Base-by-base conservation (phyloP, 768 basidiomycete species). In the Pholiota microspora region DNA sequence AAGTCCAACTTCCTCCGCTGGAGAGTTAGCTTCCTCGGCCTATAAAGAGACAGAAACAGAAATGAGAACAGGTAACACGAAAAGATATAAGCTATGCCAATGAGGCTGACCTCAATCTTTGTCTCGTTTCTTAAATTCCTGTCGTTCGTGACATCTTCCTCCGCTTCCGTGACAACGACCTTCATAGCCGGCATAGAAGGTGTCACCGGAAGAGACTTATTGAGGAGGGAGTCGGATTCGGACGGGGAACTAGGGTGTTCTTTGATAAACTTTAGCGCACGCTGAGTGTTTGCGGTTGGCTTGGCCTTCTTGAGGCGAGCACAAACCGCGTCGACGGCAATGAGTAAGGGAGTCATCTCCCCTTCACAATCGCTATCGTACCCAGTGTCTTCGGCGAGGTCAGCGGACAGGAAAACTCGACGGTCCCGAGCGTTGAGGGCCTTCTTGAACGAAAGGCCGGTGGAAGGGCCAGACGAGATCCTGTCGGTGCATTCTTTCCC, bases 261-360 rank as follows among this genome's bases (percentile, higher is more conserved):
- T 27, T 59, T 58, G 47, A 59, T 59, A 29, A 59, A 48, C 45
- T 57, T 54, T 32, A 62, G 47, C 7, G 61, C 61, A 15, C 56
- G 61, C 36, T 54, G 53, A 10, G 53, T 57, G 28, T 53, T 51
- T 32, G 54, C 27, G 15, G 49, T 55, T 1, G 47, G 50, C 29
- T 46, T 55, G 15, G 55, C 45, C 31, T 51, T 44, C 13, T 31
- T 35, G 25, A 62, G 51, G 32, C 53, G 53, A 10, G 53, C 42
- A 16, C 34, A 32, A 21, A 54, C 18, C 12, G 34, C 47, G 7
- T 48, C 51, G 38, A 59, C 50, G 10, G 56, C 51, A 32, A 53
- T 55, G 31, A 57, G 52, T 24, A 35, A 25, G 10, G 31, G 40
- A 21, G 46, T 31, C 9, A 36, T 53, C 21, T 46, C 45, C 45